Evolutionary conservation across 2,329 filamentous ascomycete genomes (phyloP).

Genomic region (Alternaria longipes): DNA sequence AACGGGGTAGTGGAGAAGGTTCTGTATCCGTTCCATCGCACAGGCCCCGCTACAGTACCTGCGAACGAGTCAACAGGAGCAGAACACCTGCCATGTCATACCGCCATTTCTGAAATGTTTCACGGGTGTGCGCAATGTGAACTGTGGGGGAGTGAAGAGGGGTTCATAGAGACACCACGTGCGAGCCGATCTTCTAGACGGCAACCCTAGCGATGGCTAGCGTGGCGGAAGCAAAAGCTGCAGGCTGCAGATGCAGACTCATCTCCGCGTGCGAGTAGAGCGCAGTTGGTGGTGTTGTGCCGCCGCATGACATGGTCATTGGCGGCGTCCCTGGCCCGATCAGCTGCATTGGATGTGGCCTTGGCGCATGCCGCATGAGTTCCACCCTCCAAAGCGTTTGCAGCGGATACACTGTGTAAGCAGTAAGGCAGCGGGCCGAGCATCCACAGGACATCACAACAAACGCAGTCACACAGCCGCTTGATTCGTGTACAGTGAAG

Average conservation of each 20-base stretch:
- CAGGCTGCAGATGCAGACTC: conserved; percentile 15
- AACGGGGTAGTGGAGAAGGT: conserved; percentile 12
- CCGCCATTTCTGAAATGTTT: conserved; percentile 9
- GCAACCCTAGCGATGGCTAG: conserved; percentile 12
- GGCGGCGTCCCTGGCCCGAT: conserved; percentile 27
- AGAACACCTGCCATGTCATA: conserved; percentile 10
- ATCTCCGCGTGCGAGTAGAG: conserved; percentile 21
- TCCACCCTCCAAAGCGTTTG: conserved; percentile 28
- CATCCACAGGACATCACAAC: background rate
- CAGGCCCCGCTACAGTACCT: background rate
- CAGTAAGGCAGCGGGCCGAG: conserved; percentile 17
- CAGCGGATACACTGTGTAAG: conserved; percentile 22
- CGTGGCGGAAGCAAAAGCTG: conserved; percentile 9
- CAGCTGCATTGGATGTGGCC: conserved; percentile 22
- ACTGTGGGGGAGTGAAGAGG: conserved; percentile 10
- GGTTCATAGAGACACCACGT: conserved; percentile 16
- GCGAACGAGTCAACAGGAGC: conserved; percentile 2
- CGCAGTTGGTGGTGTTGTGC: conserved; percentile 17
- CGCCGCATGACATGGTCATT: conserved; percentile 39
- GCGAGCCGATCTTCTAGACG: conserved; percentile 9
- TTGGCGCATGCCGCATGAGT: conserved; percentile 31
- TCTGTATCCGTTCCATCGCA: background rate
- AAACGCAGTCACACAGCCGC: background rate
- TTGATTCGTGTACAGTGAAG: background rate
- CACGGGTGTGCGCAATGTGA: conserved; percentile 2